Percentiles rank a stretch among this genome's conserved stretches.
Evolutionary conservation across 2,329 filamentous ascomycete genomes (phyloP).

Genomic region (Proliferodiscus dingleyae): DNA sequence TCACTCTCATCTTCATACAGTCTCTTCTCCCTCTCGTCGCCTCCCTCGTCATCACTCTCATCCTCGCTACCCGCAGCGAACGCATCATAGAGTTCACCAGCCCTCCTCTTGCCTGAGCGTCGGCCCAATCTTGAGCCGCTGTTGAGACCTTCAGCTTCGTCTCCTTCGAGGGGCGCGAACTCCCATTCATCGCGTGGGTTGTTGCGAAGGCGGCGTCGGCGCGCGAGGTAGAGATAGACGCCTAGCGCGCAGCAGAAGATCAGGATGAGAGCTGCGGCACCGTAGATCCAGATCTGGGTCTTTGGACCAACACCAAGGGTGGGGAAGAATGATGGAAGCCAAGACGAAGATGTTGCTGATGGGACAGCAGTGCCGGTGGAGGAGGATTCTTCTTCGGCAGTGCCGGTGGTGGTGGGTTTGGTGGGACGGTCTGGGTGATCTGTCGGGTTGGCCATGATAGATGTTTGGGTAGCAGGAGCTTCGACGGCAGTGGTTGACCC

Average conservation of each 20-base stretch:
- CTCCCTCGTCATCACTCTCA: slow-evolving; percentile 46
- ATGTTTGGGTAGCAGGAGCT: slow-evolving; percentile 41
- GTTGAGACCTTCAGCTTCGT: slow-evolving; percentile 61
- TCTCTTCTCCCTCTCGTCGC: slow-evolving; percentile 31
- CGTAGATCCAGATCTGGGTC: slow-evolving; percentile 92
- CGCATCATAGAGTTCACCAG: slow-evolving; percentile 92
- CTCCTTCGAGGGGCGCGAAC: slow-evolving; percentile 86
- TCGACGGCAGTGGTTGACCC: slow-evolving; percentile 40
- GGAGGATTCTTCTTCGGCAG: slow-evolving; percentile 14
- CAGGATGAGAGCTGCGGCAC: slow-evolving; percentile 75
- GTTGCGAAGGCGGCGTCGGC: slow-evolving; percentile 70
- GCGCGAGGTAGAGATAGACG: slow-evolving; percentile 75
- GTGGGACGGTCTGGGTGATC: slow-evolving; percentile 61
- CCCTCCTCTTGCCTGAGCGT: slow-evolving; percentile 51
- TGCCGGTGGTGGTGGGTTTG: slow-evolving; percentile 28
- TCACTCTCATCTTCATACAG: slow-evolving; percentile 30
- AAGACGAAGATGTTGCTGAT: slow-evolving; percentile 33
- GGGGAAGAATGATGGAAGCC: slow-evolving; percentile 82
- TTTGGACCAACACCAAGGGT: slow-evolving; percentile 83
- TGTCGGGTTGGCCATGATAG: slow-evolving; percentile 43
- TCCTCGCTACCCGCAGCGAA: slow-evolving; percentile 90
- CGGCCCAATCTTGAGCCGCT: slow-evolving; percentile 39
- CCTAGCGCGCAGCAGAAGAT: slow-evolving; percentile 77
- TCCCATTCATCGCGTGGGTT: slow-evolving; percentile 80
- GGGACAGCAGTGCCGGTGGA: slow-evolving; percentile 15